Percentiles rank a stretch among this genome's conserved stretches.
These are phyloP conservation scores for Leucosporidium creatinivorum DNA, from an alignment of 768 basidiomycete genomes.

Conservation along the genomic window DNA sequence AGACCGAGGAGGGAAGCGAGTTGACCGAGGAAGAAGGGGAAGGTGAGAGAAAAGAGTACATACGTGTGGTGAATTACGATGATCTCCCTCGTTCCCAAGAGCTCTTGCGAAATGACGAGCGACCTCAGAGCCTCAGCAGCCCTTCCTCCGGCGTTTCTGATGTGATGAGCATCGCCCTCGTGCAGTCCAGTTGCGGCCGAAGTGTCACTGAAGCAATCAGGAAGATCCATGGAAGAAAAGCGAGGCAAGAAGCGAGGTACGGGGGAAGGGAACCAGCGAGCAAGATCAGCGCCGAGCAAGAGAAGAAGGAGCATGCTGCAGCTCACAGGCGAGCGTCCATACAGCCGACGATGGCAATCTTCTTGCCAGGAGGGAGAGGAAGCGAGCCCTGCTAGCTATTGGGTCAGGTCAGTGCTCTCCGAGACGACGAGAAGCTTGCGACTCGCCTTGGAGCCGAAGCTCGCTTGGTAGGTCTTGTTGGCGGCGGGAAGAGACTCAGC, in stretches of 20 bases:
- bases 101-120: conserved; percentile 64
- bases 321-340: conserved; percentile 1
- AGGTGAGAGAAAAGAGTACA: background rate
- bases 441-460: too few species aligned
- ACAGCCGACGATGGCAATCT: background rate
- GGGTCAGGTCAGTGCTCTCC: too few species aligned
- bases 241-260: background rate
- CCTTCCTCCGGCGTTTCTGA: conserved; percentile 2
- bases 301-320: too few species aligned
- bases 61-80: conserved; percentile 56
- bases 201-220: background rate
- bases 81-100: conserved; percentile 62
- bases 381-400: background rate
- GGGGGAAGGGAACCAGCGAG: background rate
- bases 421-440: too few species aligned
- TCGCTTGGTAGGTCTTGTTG: too few species aligned
- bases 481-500: too few species aligned
- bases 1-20: too few species aligned
- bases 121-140: conserved; percentile 54
- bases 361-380: background rate
- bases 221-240: background rate
- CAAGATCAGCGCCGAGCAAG: too few species aligned
- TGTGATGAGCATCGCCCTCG: background rate
- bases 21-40: too few species aligned
- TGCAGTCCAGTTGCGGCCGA: background rate